These are phyloP conservation scores for Annulohypoxylon nitens DNA, from an alignment of 495 filamentous ascomycete species.

Conservation along the genomic window DNA sequence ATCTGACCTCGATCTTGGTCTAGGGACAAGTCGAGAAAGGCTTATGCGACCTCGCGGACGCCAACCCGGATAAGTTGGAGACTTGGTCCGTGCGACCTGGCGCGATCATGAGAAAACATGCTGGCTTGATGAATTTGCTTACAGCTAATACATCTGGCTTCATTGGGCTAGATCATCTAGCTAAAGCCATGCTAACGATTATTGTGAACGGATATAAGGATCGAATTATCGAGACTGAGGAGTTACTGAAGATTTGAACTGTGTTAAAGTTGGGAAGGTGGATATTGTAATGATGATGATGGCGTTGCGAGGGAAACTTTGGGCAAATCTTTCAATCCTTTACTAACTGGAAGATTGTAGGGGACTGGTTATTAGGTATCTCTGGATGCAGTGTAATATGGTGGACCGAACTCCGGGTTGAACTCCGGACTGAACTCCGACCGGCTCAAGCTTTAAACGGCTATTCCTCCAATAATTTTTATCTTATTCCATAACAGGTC, in stretches of 20 bases:
- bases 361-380: background rate
- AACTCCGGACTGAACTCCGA: background rate
- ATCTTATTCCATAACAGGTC: too few species aligned
- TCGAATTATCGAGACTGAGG: slow-evolving; percentile 51
- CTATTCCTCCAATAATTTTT: background rate
- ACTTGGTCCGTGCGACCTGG: slow-evolving; percentile 50
- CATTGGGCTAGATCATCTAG: slow-evolving; percentile 56
- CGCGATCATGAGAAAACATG: slow-evolving; percentile 55
- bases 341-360: background rate
- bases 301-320: background rate
- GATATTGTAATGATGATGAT: background rate
- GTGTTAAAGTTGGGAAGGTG: too few species aligned
- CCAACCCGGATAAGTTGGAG: slow-evolving; percentile 49
- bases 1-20: slow-evolving; percentile 13
- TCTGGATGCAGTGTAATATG: background rate
- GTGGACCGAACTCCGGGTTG: background rate
- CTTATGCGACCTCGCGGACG: slow-evolving; percentile 52
- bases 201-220: slow-evolving; percentile 53
- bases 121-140: slow-evolving; percentile 48
- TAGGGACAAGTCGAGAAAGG: slow-evolving; percentile 61
- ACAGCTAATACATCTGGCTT: slow-evolving; percentile 42
- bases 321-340: background rate
- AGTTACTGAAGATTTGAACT: slow-evolving; percentile 48
- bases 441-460: background rate
- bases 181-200: slow-evolving; percentile 57